A percentile compares a stretch with the other conserved stretches of the same genome.
Conservation (phyloP, 768 basidiomycete species). For the Amanita inopinata region DNA sequence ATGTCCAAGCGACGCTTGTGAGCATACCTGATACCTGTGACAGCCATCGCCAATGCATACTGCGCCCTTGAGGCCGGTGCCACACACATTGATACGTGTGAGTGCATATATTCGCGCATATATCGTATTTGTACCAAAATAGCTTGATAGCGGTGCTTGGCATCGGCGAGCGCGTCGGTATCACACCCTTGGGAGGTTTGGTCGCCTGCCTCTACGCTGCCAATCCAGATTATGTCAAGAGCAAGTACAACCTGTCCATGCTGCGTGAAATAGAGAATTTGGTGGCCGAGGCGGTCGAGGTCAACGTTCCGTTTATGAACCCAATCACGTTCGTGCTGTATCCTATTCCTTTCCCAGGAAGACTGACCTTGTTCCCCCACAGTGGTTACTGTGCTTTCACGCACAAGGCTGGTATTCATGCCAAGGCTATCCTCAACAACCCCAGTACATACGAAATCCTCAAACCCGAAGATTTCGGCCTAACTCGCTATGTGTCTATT, state of each 20-base stretch:
- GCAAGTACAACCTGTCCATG: conserved; percentile 97
- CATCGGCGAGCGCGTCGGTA: conserved; percentile 98
- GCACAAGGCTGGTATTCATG: conserved; percentile 99
- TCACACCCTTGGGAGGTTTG: conserved; percentile 95
- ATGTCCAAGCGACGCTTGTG: not conserved
- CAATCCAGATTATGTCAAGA: conserved; percentile 97
- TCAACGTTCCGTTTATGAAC: conserved; percentile 96
- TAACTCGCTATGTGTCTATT: conserved; percentile 96
- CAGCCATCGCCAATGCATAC: conserved; percentile 97
- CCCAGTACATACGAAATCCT: conserved; percentile 98
- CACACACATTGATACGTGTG: conserved; percentile 97
- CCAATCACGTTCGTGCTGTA: conserved; percentile 63
- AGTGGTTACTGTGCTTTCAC: conserved; percentile 99
- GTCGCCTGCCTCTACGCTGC: conserved; percentile 95
- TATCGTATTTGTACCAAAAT: conserved; percentile 7
- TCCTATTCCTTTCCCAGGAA: conserved; percentile 1
- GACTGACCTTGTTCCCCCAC: conserved; percentile 2
- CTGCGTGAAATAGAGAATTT: conserved; percentile 98
- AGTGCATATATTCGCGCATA: conserved; percentile 17
- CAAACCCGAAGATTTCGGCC: conserved; percentile 98
- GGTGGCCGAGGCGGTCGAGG: conserved; percentile 97
- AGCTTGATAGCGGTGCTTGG: conserved; percentile 72
- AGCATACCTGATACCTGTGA: not conserved
- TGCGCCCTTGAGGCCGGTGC: conserved; percentile 97
- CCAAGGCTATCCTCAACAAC: conserved; percentile 99